These are phyloP conservation scores for Geoglossum glabrum DNA, from an alignment of 495 filamentous ascomycete genomes.

Conservation along the genomic window DNA sequence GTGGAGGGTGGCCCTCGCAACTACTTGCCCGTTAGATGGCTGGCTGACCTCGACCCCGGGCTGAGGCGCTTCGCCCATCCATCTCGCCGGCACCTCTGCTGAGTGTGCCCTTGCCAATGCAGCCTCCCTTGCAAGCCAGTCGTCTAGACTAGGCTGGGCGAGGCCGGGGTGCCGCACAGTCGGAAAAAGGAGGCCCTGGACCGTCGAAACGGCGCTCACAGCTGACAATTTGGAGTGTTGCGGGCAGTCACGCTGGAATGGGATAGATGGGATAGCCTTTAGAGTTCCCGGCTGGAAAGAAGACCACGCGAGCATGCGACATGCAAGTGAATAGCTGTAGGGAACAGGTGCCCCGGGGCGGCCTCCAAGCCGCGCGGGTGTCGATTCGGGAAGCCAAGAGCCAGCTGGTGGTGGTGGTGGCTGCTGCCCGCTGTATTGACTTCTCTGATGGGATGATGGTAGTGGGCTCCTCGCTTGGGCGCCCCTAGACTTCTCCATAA, in stretches of 20 bases:
- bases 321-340: not conserved
- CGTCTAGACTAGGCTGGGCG: not conserved
- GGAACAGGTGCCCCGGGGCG: too few relatives aligned
- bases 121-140: constrained; percentile 1
- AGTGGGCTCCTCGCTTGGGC: not conserved
- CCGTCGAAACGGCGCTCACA: not conserved
- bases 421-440: not conserved
- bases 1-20: not conserved
- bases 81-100: not conserved
- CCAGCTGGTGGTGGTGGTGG: not conserved
- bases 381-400: too few relatives aligned
- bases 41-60: not conserved
- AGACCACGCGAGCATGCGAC: not conserved
- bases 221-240: not conserved
- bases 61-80: constrained; percentile 1
- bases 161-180: not conserved
- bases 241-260: too few relatives aligned
- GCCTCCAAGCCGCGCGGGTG: not conserved
- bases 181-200: not conserved
- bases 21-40: not conserved
- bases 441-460: not conserved
- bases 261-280: too few relatives aligned
- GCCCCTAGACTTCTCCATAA: not conserved
- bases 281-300: not conserved
- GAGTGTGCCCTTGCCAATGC: not conserved